phyloP scores from a whole-genome alignment of 192 early-diverging fungal species.

The Podila horticola region DNA sequence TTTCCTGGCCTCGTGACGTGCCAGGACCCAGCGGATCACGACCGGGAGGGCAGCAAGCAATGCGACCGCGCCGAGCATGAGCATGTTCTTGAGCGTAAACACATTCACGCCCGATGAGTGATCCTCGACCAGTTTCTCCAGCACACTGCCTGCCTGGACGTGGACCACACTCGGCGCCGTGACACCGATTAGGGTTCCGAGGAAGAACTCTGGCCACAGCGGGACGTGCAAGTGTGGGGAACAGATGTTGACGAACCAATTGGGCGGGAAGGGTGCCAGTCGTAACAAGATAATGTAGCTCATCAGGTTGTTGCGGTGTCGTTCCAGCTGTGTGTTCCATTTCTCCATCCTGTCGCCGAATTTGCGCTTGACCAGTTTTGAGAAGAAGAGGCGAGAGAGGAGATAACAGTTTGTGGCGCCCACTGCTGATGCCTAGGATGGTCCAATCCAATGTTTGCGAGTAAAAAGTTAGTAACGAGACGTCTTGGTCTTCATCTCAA shows the following conservation, averaged over 20 bases:
- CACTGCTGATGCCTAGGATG: constrained; percentile 60
- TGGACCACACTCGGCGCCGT: constrained; percentile 62
- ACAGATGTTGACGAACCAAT: constrained; percentile 68
- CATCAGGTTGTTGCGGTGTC: constrained; percentile 64
- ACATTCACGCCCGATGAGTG: constrained; percentile 46
- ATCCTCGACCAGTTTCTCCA: constrained; percentile 61
- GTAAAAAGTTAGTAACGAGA: neutral
- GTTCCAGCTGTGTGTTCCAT: constrained; percentile 59
- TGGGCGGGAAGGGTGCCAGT: constrained; percentile 66
- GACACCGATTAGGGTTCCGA: constrained; percentile 67
- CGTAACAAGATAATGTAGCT: constrained; percentile 69
- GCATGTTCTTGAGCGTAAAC: constrained; percentile 57
- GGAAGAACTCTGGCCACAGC: constrained; percentile 57
- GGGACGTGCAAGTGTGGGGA: constrained; percentile 67
- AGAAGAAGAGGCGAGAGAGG: constrained; percentile 59
- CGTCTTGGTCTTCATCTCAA: no score
- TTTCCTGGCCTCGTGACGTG: constrained; percentile 38
- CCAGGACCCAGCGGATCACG: constrained; percentile 47
- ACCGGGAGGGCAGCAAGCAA: constrained; percentile 60
- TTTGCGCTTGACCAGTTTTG: constrained; percentile 58
- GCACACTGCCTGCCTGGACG: constrained; percentile 65
- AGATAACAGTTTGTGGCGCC: constrained; percentile 64
- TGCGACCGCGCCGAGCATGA: constrained; percentile 56
- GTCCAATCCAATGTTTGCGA: neutral
- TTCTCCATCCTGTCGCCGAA: constrained; percentile 62